Evolutionary conservation across 1,284 basidiomycete species (phyloP).

Genomic region (Peniophora sp.): DNA sequence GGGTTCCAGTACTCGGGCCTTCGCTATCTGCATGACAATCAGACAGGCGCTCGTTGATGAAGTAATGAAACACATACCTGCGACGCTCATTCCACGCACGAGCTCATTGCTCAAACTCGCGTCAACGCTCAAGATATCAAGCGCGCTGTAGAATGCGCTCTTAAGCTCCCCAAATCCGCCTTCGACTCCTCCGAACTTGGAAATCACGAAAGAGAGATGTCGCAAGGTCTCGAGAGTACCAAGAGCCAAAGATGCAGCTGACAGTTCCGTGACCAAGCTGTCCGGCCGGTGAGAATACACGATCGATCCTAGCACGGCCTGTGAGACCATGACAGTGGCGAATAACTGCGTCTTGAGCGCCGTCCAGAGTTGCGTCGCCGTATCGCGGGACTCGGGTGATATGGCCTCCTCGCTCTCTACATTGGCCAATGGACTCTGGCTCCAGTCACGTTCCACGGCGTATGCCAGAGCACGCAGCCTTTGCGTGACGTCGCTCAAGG

Average conservation of each 20-base stretch:
- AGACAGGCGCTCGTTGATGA: background rate
- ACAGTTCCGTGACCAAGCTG: slow-evolving; percentile 7
- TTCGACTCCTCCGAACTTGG: slow-evolving; percentile 62
- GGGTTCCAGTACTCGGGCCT: background rate
- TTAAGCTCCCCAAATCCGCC: slow-evolving; percentile 58
- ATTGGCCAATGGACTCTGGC: slow-evolving; percentile 32
- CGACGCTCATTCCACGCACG: slow-evolving; percentile 16
- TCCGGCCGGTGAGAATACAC: slow-evolving; percentile 38
- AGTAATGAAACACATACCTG: slow-evolving; percentile 10
- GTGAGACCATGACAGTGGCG: slow-evolving; percentile 57
- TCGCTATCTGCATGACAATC: background rate
- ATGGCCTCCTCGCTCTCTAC: slow-evolving; percentile 17
- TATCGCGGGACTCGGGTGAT: slow-evolving; percentile 35
- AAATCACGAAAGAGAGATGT: slow-evolving; percentile 62
- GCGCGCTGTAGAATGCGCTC: slow-evolving; percentile 60
- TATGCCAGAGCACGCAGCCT: slow-evolving; percentile 29
- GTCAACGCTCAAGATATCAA: slow-evolving; percentile 56
- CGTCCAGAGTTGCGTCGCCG: slow-evolving; percentile 46
- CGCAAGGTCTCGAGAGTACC: slow-evolving; percentile 45
- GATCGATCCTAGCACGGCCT: slow-evolving; percentile 47
- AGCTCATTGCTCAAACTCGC: slow-evolving; percentile 32
- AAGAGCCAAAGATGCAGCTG: slow-evolving; percentile 32
- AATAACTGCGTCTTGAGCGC: slow-evolving; percentile 66
- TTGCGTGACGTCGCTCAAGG: slow-evolving; percentile 33
- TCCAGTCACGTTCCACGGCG: slow-evolving; percentile 48